Base-by-base conservation (phyloP, 495 filamentous ascomycete species). In the Arthonia radiata region DNA sequence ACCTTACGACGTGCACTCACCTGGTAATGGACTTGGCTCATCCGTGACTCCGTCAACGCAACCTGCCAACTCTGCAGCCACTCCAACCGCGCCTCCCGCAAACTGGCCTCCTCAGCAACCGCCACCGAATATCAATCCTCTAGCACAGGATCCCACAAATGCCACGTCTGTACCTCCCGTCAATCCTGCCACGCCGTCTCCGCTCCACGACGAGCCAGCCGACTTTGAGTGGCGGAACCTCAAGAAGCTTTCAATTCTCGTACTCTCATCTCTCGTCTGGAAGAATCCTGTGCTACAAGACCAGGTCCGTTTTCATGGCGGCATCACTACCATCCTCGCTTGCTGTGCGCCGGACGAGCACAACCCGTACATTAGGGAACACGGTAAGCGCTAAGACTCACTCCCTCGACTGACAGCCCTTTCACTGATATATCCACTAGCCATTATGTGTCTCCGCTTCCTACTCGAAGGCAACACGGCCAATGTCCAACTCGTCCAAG, bases 161-260 rank as follows among this genome's bases (percentile, higher is more conserved):
- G 19, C 19, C 19, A 22, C 19, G 6, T 11, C 11, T 11, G 7
- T 39, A 18, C 47, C 45, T 0, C 64, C 37, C 42, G 64, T 41
- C 41, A 68, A 46, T 11, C 57, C 44, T 27, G 48, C 34, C 11
- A 62, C 59, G 9, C 70, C 60, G n/a, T 36, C 15, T 34, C 70
- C 70, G 25, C 62, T 63, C 18, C 56, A 59, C 24, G 78, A 86
- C 31, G 70, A 78, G 24, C 77, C 80, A 0, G 69, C 75, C 18
- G 74, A 89, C 36, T 93, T 89, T 42, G 74, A 86, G 30, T 93
- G 81, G 81, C 57, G 73, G 18, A 86, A 82, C 31, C 67, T 93
- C 36, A 93, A 93, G 52, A 81, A 79, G 34, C 69, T 89, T 25
- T 72, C 86, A 14, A 67, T 93, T 3, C 68, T 82, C 28, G 81